Evolutionary conservation across 1,284 basidiomycete species (phyloP).

Genomic region (Abortiporus biennis): DNA sequence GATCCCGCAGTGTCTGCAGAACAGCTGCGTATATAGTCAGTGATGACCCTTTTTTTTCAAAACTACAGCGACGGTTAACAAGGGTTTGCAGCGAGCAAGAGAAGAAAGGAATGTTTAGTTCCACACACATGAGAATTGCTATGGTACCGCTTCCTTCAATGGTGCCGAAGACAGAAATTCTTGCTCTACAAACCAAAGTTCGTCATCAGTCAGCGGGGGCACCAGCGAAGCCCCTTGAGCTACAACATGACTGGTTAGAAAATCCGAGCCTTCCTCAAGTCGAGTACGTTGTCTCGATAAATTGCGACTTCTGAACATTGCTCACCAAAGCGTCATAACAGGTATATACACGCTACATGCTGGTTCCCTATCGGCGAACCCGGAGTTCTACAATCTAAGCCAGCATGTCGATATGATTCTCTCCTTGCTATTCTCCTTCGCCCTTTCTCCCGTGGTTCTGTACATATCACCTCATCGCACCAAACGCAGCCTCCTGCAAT

Average conservation of each 20-base stretch:
- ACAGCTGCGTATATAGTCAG: background rate
- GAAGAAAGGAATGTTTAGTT: background rate
- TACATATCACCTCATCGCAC: conserved; percentile 7
- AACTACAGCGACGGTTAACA: background rate
- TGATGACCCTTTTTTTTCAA: background rate
- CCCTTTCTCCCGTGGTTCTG: conserved; percentile 5
- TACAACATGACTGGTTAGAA: conserved; percentile 1
- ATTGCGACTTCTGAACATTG: too few relatives aligned
- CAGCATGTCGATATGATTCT: background rate
- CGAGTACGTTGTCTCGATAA: too few relatives aligned
- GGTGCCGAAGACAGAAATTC: too few relatives aligned
- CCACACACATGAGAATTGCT: background rate
- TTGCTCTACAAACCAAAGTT: too few relatives aligned
- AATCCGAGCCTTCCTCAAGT: conserved; percentile 1
- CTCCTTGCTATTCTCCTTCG: background rate
- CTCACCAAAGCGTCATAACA: too few relatives aligned
- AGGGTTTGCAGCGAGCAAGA: background rate
- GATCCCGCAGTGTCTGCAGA: background rate
- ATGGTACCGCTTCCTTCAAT: background rate
- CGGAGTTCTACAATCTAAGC: background rate
- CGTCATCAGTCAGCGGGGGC: too few relatives aligned
- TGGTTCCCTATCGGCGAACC: background rate
- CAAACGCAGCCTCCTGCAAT: conserved; percentile 5
- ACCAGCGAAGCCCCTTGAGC: background rate
- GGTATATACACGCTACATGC: background rate